Percentiles rank a stretch among this genome's conserved stretches.
Evolutionary conservation across 306 rosid genomes (phyloP).

Genomic region (Pyrus pyrifolia): DNA sequence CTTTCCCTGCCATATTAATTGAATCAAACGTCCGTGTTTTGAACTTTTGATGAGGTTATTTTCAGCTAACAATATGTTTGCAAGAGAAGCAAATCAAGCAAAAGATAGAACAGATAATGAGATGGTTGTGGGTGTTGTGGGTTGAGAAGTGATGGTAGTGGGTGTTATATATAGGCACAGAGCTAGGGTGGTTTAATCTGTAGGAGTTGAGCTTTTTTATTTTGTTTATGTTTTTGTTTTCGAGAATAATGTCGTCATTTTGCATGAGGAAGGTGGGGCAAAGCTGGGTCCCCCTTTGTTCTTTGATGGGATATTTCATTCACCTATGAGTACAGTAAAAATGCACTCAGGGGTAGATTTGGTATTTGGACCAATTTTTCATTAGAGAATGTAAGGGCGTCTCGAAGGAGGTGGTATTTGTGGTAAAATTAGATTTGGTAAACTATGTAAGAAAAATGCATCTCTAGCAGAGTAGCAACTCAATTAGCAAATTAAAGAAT

Average conservation of each 20-base stretch:
- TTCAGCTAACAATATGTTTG: background rate
- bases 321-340: constrained; percentile 13
- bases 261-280: constrained; percentile 19
- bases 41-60: background rate
- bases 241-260: constrained; percentile 42
- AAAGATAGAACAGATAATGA: background rate
- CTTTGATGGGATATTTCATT: constrained; percentile 18
- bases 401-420: no score
- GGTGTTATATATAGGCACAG: constrained; percentile 45
- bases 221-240: background rate
- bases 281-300: constrained; percentile 6
- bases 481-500: no score
- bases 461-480: no score
- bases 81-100: background rate
- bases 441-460: no score
- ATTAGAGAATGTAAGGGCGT: constrained; percentile 1
- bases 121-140: constrained; percentile 7
- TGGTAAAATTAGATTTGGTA: no score
- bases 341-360: constrained; percentile 43
- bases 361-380: constrained; percentile 16
- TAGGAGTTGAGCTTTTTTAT: background rate
- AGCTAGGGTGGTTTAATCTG: background rate
- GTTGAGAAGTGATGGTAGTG: constrained; percentile 30
- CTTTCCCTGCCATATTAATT: constrained; percentile 45
- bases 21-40: background rate